Conservation (phyloP, 495 filamentous ascomycete genomes). For the Hypoxylon crocopeplum region DNA sequence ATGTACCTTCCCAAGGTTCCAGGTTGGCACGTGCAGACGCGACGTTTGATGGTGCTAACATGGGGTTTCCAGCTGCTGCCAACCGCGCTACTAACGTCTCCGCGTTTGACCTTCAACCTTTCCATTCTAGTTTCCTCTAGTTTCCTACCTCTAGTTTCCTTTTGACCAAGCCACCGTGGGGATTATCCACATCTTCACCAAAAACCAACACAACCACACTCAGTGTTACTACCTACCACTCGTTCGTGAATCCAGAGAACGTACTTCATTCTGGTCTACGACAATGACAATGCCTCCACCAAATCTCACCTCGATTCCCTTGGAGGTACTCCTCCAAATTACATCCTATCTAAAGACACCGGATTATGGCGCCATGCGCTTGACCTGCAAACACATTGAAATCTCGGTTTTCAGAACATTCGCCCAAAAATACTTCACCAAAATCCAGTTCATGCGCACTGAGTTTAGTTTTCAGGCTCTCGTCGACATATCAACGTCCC, state of each 20-base stretch:
- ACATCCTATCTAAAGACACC: slow-evolving; percentile 42
- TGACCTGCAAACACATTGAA: slow-evolving; percentile 54
- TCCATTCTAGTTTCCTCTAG: too few species aligned
- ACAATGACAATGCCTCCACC: slow-evolving; percentile 4
- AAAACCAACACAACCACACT: too few species aligned
- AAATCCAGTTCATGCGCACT: slow-evolving; percentile 58
- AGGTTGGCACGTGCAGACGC: too few species aligned
- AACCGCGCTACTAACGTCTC: too few species aligned
- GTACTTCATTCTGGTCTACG: neutral
- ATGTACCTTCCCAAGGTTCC: too few species aligned
- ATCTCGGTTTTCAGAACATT: slow-evolving; percentile 50
- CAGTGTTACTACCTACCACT: too few species aligned
- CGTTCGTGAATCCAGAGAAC: neutral
- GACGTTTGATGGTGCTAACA: too few species aligned
- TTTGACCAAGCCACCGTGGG: too few species aligned
- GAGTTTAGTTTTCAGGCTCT: slow-evolving; percentile 54
- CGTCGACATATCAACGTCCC: slow-evolving; percentile 55
- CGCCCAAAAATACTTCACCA: slow-evolving; percentile 57
- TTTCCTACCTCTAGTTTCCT: too few species aligned
- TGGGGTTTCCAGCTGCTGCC: too few species aligned
- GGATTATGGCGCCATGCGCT: slow-evolving; percentile 49
- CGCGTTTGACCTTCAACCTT: too few species aligned
- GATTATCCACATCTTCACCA: too few species aligned
- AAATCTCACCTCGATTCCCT: slow-evolving; percentile 38
- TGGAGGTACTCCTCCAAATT: slow-evolving; percentile 49